Evolutionary conservation across 1,284 basidiomycete species (phyloP).

Genomic region (Sphagnurus paluster): DNA sequence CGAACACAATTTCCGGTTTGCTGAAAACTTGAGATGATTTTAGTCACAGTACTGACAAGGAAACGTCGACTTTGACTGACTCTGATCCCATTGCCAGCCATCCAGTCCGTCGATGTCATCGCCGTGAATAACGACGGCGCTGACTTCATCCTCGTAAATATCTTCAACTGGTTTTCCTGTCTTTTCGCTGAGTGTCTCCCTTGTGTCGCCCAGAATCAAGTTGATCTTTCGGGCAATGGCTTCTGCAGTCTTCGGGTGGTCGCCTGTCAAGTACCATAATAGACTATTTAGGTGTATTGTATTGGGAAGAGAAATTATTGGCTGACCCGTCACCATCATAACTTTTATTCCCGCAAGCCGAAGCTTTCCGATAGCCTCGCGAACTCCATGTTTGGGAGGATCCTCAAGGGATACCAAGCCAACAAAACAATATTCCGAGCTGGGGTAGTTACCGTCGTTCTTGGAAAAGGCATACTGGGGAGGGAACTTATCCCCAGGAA

Average conservation of each 20-base stretch:
- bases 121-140: slow-evolving; percentile 65
- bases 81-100: slow-evolving; percentile 72
- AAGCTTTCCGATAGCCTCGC: slow-evolving; percentile 68
- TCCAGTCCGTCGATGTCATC: slow-evolving; percentile 62
- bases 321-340: slow-evolving; percentile 67
- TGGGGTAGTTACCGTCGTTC: slow-evolving; percentile 54
- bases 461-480: slow-evolving; percentile 51
- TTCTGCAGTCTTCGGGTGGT: slow-evolving; percentile 70
- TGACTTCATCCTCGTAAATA: slow-evolving; percentile 67
- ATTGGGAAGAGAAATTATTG: slow-evolving; percentile 2
- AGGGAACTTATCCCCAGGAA: slow-evolving; percentile 49
- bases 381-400: slow-evolving; percentile 69
- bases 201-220: slow-evolving; percentile 61
- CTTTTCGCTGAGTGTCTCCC: slow-evolving; percentile 55
- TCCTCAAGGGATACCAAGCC: slow-evolving; percentile 68
- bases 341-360: slow-evolving; percentile 70
- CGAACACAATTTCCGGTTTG: slow-evolving; percentile 71
- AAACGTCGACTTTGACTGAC: slow-evolving; percentile 29
- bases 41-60: slow-evolving; percentile 1
- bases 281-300: background rate
- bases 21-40: slow-evolving; percentile 47
- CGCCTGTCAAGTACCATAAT: too few species aligned
- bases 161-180: slow-evolving; percentile 55
- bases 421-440: slow-evolving; percentile 57
- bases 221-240: slow-evolving; percentile 73